phyloP scores from a whole-genome alignment of 768 basidiomycete species.

The Tricholoma sp. region DNA sequence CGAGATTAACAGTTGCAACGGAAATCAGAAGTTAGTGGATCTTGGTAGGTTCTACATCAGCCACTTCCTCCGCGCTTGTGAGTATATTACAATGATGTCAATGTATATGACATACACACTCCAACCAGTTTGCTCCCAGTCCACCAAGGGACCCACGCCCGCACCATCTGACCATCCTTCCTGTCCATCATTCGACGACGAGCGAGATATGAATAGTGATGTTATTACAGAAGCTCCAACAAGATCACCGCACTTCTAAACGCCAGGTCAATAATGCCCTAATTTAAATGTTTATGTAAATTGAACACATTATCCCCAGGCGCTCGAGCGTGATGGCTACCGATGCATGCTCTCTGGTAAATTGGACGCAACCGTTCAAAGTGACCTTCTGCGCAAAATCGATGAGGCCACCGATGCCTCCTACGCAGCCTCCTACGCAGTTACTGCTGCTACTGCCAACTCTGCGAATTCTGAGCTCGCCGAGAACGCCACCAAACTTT shows the following conservation, averaged over 20 bases:
- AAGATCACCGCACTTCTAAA: conserved; percentile 10
- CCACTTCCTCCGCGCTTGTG: background rate
- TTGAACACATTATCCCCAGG: conserved; percentile 7
- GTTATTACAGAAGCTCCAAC: conserved; percentile 5
- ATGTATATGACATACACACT: background rate
- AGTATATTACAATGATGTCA: background rate
- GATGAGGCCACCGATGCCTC: background rate
- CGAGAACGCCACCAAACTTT: background rate
- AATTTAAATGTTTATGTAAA: background rate
- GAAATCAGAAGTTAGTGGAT: background rate
- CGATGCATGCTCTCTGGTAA: conserved; percentile 10
- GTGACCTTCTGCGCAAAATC: background rate
- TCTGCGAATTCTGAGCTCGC: background rate
- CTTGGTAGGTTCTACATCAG: background rate
- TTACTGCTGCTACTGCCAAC: background rate
- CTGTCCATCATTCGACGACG: conserved; percentile 14
- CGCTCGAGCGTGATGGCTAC: conserved; percentile 17
- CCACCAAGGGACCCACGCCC: conserved; percentile 17
- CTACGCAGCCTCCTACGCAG: background rate
- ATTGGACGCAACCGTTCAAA: background rate
- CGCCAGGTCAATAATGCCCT: conserved; percentile 4
- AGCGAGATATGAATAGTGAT: background rate
- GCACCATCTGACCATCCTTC: conserved; percentile 9
- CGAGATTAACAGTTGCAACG: background rate
- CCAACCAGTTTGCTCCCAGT: conserved; percentile 10